Conservation (phyloP, 1,139 yeast genomes). For the Suhomyces guaymorum region DNA sequence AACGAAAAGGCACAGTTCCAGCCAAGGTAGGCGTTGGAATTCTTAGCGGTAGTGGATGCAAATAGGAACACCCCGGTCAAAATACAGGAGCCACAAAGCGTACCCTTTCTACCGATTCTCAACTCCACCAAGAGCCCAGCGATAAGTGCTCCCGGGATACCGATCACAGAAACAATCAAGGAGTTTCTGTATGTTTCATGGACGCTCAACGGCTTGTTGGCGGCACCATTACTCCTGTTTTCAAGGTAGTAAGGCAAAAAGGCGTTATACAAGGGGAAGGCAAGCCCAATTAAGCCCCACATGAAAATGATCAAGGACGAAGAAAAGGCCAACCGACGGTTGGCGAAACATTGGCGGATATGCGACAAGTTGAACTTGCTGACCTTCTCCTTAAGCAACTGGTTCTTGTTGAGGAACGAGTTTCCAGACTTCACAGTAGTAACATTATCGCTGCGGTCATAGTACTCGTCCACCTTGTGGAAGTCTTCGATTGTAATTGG, state of each 20-base stretch:
- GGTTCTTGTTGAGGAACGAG: slow-evolving; percentile 16
- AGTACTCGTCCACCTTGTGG: slow-evolving; percentile 26
- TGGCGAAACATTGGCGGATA: slow-evolving; percentile 38
- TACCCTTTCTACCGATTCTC: slow-evolving; percentile 44
- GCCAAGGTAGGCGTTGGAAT: slow-evolving; percentile 41
- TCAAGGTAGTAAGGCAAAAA: slow-evolving; percentile 44
- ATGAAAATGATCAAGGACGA: slow-evolving; percentile 36
- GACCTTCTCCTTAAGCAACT: slow-evolving; percentile 28
- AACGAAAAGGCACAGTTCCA: slow-evolving; percentile 48
- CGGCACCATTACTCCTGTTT: slow-evolving; percentile 31
- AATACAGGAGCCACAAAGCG: slow-evolving; percentile 33
- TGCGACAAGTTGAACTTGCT: slow-evolving; percentile 33
- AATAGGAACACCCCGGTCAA: slow-evolving; percentile 44
- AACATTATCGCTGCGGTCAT: slow-evolving; percentile 13
- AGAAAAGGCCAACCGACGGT: slow-evolving; percentile 34
- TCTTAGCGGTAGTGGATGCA: slow-evolving; percentile 44
- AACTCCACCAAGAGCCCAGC: slow-evolving; percentile 44
- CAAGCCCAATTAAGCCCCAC: slow-evolving; percentile 49
- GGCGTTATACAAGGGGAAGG: slow-evolving; percentile 48
- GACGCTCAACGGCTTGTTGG: slow-evolving; percentile 35
- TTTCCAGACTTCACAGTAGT: slow-evolving; percentile 11
- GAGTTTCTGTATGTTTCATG: slow-evolving; percentile 41
- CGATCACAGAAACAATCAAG: slow-evolving; percentile 43
- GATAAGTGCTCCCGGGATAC: slow-evolving; percentile 43
- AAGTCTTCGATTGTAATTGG: slow-evolving; percentile 36